Conservation (phyloP, 257 asterid genomes). For the Solanum gracilifrons region DNA sequence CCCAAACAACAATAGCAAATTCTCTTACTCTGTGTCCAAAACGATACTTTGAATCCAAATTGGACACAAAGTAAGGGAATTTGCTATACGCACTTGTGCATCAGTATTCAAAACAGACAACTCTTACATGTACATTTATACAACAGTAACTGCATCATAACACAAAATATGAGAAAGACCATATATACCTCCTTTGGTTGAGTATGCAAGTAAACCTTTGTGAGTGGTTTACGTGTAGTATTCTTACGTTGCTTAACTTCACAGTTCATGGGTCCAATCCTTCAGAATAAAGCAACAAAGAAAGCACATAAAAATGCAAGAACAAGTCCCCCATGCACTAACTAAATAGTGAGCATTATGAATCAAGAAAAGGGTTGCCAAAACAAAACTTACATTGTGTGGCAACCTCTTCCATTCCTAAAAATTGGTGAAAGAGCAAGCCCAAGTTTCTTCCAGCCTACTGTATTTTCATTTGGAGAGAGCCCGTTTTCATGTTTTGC, state of each 20-base stretch:
- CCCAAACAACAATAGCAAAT: neutral
- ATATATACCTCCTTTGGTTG: neutral
- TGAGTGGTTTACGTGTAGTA: neutral
- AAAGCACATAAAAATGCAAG: neutral
- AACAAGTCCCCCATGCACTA: neutral
- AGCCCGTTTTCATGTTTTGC: neutral
- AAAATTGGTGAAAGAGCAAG: conserved; percentile 13
- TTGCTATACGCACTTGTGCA: neutral
- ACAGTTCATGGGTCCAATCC: conserved; percentile 39
- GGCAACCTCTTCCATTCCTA: conserved; percentile 22
- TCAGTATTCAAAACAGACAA: neutral
- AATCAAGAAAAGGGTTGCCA: neutral
- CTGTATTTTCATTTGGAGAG: neutral
- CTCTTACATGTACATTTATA: neutral
- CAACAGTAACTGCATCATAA: neutral
- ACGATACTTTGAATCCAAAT: neutral
- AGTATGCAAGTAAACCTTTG: neutral
- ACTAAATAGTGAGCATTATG: neutral
- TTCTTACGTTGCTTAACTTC: conserved; percentile 15
- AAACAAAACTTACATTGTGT: conserved; percentile 27
- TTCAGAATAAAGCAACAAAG: neutral
- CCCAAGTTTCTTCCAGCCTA: conserved; percentile 31
- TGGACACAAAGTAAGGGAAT: neutral
- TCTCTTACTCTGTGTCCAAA: neutral
- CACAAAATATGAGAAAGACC: neutral